phyloP scores from a whole-genome alignment of 164 flowering plant genomes.

The Tinospora cordifolia region DNA sequence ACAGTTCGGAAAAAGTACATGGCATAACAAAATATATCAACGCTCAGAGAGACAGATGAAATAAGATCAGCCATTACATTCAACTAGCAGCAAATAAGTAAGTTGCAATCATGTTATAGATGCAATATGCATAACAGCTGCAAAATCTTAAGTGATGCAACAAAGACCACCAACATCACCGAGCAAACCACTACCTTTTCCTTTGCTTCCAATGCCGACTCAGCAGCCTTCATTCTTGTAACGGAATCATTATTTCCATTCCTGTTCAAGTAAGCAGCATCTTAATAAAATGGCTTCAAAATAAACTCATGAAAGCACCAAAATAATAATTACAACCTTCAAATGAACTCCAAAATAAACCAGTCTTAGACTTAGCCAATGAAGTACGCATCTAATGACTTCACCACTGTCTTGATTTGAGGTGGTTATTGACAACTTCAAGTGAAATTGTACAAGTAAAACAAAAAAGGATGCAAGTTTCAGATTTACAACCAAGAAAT shows the following conservation, averaged over 20 bases:
- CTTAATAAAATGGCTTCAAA: slow-evolving; percentile 5
- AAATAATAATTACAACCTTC: neutral
- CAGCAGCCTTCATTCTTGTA: slow-evolving; percentile 77
- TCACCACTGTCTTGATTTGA: too few relatives aligned
- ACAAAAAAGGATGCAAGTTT: too few relatives aligned
- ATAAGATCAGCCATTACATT: neutral
- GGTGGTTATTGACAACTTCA: too few relatives aligned
- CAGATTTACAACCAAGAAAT: too few relatives aligned
- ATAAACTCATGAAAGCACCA: neutral
- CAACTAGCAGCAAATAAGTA: neutral
- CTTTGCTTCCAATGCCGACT: slow-evolving; percentile 66
- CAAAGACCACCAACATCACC: neutral
- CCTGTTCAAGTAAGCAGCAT: slow-evolving; percentile 31
- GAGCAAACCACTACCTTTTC: slow-evolving; percentile 43
- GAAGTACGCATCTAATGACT: too few relatives aligned
- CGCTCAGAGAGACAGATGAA: slow-evolving; percentile 1
- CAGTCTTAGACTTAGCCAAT: too few relatives aligned
- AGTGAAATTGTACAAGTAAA: too few relatives aligned
- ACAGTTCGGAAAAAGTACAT: neutral
- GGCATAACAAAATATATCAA: neutral
- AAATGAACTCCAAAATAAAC: neutral
- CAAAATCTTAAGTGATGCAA: neutral
- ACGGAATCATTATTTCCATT: slow-evolving; percentile 59
- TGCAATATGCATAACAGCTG: neutral
- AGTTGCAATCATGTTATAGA: neutral